Evolutionary conservation across 1,284 basidiomycete genomes (phyloP).

Genomic region (Cutaneotrichosporon sp.): DNA sequence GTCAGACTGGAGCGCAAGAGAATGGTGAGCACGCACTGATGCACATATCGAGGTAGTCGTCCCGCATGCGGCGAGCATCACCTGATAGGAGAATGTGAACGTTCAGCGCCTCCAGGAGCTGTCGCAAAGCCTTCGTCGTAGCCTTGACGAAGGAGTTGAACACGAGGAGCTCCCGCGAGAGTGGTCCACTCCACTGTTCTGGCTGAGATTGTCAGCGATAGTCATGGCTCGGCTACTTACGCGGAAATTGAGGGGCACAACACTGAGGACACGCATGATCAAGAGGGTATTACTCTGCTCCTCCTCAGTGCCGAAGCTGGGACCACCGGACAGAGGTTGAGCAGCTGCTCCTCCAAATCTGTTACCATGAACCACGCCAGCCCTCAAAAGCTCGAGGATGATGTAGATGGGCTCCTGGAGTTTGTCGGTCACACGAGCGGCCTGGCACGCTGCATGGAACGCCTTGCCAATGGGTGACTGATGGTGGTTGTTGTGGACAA

Average conservation of each 20-base stretch:
- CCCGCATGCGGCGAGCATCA: conserved; percentile 76
- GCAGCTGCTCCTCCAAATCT: conserved; percentile 65
- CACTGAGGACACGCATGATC: conserved; percentile 92
- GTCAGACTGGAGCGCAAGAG: not conserved
- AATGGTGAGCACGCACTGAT: conserved; percentile 53
- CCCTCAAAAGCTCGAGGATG: conserved; percentile 85
- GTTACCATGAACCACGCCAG: conserved; percentile 91
- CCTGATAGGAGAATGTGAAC: conserved; percentile 85
- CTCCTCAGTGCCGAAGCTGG: conserved; percentile 84
- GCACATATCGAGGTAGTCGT: conserved; percentile 88
- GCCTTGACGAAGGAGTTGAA: conserved; percentile 97
- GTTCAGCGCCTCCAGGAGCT: conserved; percentile 83
- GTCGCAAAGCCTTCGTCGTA: conserved; percentile 80
- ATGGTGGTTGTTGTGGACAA: conserved; percentile 77
- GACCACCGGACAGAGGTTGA: conserved; percentile 83
- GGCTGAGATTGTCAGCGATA: conserved; percentile 51
- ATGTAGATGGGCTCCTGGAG: conserved; percentile 95
- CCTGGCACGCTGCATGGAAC: conserved; percentile 73
- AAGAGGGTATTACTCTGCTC: conserved; percentile 87
- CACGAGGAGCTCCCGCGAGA: conserved; percentile 91
- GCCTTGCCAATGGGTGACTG: conserved; percentile 88
- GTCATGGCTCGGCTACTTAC: conserved; percentile 51
- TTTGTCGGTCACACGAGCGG: conserved; percentile 85
- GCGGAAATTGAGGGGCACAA: conserved; percentile 88
- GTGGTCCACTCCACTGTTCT: conserved; percentile 85